Base-by-base conservation (phyloP, 2,329 filamentous ascomycete genomes). In the Epichloe aotearoae region DNA sequence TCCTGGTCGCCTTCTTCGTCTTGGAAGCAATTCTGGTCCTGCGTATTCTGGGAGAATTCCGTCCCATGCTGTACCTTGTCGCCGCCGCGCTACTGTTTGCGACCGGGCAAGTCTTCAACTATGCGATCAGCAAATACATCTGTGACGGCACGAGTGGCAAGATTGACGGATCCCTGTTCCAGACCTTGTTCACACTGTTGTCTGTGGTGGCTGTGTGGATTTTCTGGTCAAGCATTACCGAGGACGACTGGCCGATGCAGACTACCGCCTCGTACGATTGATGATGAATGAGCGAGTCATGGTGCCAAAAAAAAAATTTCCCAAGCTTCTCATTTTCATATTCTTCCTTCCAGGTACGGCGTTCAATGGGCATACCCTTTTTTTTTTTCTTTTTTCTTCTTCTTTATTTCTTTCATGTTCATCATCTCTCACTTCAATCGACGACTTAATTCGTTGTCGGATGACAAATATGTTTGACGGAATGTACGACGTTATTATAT, bases 141-240 rank as follows among this genome's bases (percentile, higher is more conserved):
- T 98, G 93, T 73, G 75, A 83, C 20, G 88, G 88, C 43, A 87
- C 89, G 0, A 64, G 74, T 41, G 88, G 89, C 57, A 89, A 86
- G 66, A 94, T 98, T 62, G 91, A 98, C 63, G 93, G 93, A 47
- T 82, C 91, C 5, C 70, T 98, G 1, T 98, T 98, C 66, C 80
- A 96, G 67, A 95, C 90, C 0, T 72, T 97, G 6, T 97, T 98
- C 71, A 97, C 90, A 0, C 74, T 96, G 1, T 71, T 91, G 12
- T 77, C 90, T 0, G 88, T 98, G 4, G 75, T 88, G 17, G 81
- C 81, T 69, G 71, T 96, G 56, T 98, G 93, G 90, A 68, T 87
- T 52, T 98, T 98, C 74, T 98, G 93, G 93, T 95, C 89, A 45
- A 96, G 89, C 71, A 98, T 98, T 61, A 98, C 93, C 15, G 93